Conservation (phyloP, 192 early-diverging fungal species). For the Backusella circina region DNA sequence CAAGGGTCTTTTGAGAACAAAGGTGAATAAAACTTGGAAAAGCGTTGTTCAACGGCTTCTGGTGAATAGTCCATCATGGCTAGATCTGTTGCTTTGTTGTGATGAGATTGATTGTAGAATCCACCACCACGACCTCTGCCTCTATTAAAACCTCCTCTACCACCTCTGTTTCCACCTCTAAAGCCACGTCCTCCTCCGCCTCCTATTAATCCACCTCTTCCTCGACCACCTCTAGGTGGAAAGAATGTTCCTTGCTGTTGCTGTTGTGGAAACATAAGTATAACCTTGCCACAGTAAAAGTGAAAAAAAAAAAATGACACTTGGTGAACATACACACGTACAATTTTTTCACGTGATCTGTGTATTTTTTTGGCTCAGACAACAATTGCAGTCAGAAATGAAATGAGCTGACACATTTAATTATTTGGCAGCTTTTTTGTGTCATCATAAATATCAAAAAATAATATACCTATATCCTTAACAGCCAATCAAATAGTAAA, state of each 20-base stretch:
- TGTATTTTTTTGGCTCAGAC: neutral
- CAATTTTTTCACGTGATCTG: neutral
- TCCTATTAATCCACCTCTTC: neutral
- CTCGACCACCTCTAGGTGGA: neutral
- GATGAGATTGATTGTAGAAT: neutral
- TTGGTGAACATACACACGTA: neutral
- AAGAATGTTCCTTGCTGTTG: neutral
- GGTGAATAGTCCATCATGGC: neutral
- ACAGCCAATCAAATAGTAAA: neutral
- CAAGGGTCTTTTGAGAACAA: neutral
- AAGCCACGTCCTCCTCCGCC: neutral
- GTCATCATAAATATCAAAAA: neutral
- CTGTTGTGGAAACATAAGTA: neutral
- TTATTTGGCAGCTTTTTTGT: neutral
- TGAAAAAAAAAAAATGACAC: neutral
- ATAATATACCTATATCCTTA: neutral
- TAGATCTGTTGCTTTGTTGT: neutral
- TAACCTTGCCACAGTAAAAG: neutral
- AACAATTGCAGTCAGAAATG: no score
- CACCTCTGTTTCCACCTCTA: neutral
- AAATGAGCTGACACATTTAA: no score
- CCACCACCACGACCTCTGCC: neutral
- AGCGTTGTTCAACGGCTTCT: neutral
- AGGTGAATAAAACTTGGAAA: neutral
- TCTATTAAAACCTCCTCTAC: neutral